phyloP scores from a whole-genome alignment of 768 basidiomycete genomes.

The Hypsizygus marmoreus region DNA sequence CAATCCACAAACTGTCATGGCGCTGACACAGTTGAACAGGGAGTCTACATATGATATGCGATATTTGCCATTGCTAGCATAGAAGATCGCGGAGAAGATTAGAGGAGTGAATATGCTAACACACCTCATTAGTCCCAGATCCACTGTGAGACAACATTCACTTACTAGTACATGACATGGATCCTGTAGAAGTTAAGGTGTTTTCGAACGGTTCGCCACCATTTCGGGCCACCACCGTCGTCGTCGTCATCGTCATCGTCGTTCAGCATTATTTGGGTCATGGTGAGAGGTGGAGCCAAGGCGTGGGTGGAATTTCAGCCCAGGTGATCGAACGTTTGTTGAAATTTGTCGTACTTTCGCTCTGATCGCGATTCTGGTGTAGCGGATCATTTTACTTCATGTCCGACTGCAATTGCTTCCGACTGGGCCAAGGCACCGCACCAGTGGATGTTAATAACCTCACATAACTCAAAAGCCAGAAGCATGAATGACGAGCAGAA shows the following conservation, averaged over 20 bases:
- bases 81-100: constrained; percentile 78
- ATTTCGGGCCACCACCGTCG: constrained; percentile 5
- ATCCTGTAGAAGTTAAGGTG: constrained; percentile 71
- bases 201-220: constrained; percentile 36
- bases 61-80: constrained; percentile 75
- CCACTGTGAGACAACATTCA: constrained; percentile 10
- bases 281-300: not conserved
- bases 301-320: not conserved
- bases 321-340: no score
- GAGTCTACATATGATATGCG: constrained; percentile 76
- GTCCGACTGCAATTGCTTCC: no score
- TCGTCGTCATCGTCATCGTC: constrained; percentile 14
- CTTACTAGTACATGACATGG: constrained; percentile 65
- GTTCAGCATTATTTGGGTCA: not conserved
- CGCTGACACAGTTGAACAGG: constrained; percentile 75
- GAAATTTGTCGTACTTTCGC: no score
- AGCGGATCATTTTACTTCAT: no score
- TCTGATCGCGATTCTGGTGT: no score
- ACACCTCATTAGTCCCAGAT: constrained; percentile 12
- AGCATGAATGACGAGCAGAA: no score
- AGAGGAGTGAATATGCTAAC: constrained; percentile 78
- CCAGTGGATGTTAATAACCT: no score
- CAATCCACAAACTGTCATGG: constrained; percentile 80
- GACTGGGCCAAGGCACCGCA: no score
- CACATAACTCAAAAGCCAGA: not conserved